phyloP scores from a whole-genome alignment of 179 eudicot species.

The Silene noctiflora region DNA sequence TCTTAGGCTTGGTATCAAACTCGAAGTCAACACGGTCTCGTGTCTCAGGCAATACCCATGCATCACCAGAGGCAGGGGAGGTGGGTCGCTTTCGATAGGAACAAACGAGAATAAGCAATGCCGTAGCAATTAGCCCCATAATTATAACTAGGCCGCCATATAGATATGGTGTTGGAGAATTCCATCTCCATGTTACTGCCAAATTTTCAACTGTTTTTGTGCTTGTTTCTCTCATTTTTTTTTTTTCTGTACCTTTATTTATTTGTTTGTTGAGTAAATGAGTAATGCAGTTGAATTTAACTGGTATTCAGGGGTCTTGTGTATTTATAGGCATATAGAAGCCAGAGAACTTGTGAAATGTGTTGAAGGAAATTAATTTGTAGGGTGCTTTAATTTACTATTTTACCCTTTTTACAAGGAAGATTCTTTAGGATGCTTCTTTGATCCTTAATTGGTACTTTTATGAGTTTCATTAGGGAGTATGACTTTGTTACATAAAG shows the following conservation, averaged over 20 bases:
- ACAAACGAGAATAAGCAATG: constrained; percentile 36
- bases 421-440: constrained; percentile 22
- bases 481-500: background rate
- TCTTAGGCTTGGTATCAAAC: constrained; percentile 13
- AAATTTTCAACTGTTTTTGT: background rate
- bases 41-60: constrained; percentile 2
- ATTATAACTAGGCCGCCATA: constrained; percentile 34
- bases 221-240: background rate
- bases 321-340: background rate
- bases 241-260: no score
- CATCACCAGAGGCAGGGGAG: background rate
- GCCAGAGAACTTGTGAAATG: background rate
- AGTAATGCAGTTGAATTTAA: background rate
- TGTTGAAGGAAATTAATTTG: background rate
- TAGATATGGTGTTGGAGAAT: constrained; percentile 41
- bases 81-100: constrained; percentile 21
- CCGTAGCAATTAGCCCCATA: constrained; percentile 27
- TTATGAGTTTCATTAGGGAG: no score
- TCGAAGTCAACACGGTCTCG: background rate
- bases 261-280: background rate
- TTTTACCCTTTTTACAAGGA: constrained; percentile 23
- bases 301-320: background rate
- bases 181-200: constrained; percentile 22
- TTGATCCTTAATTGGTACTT: constrained; percentile 7
- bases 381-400: constrained; percentile 4